A percentile compares a stretch with the other conserved stretches of the same genome.
phyloP scores from a whole-genome alignment of 2,329 filamentous ascomycete species.

The Diaporthe sp. region DNA sequence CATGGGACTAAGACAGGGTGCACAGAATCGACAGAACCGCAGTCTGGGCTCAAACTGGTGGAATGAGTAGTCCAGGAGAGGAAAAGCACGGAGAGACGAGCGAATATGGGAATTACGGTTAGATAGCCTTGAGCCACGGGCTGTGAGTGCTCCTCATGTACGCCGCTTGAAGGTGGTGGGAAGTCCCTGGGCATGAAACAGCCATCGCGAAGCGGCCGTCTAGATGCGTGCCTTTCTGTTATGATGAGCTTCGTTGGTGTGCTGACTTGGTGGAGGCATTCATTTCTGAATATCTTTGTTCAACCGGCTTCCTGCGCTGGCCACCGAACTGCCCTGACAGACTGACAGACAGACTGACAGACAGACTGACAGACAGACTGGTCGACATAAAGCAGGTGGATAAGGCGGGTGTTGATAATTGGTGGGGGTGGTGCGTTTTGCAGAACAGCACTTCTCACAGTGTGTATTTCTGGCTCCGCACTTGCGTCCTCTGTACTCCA shows the following conservation, averaged over 20 bases:
- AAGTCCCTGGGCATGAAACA: background rate
- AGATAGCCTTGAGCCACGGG: background rate
- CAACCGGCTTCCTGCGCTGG: background rate
- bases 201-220: background rate
- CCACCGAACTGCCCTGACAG: background rate
- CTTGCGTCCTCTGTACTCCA: constrained; percentile 12
- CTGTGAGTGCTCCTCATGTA: background rate
- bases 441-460: constrained; percentile 13
- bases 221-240: background rate
- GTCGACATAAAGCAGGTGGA: constrained; percentile 19
- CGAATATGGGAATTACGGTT: background rate
- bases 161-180: background rate
- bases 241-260: background rate
- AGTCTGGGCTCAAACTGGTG: background rate
- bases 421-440: constrained; percentile 22
- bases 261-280: background rate
- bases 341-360: background rate
- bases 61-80: background rate
- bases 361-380: background rate
- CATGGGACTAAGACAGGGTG: constrained; percentile 31
- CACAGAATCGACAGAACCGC: constrained; percentile 2
- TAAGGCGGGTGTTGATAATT: constrained; percentile 23
- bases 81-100: background rate
- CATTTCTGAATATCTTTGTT: background rate
- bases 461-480: background rate